Conservation (phyloP, 352 stramenopile species). For the Globisporangium abappressorium region DNA sequence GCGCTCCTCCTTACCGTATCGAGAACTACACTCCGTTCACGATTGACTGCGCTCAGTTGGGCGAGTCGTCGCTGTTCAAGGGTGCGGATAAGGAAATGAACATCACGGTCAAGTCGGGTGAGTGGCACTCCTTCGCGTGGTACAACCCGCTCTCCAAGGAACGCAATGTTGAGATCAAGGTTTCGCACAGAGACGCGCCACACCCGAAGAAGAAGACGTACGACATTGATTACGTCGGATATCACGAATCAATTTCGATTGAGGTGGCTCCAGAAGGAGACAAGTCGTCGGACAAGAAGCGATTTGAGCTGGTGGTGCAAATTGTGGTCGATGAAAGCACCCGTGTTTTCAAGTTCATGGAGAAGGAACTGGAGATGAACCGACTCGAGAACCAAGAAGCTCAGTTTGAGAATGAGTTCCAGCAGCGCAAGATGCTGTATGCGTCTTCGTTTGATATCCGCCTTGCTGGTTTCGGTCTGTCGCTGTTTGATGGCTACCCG, state of each 20-base stretch:
- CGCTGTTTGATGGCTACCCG: slow-evolving; percentile 68
- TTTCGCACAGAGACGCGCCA: slow-evolving; percentile 52
- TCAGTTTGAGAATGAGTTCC: slow-evolving; percentile 64
- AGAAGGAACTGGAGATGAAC: slow-evolving; percentile 76
- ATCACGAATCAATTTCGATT: slow-evolving; percentile 66
- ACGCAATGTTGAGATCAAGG: slow-evolving; percentile 65
- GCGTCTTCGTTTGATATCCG: slow-evolving; percentile 81
- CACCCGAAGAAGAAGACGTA: slow-evolving; percentile 70
- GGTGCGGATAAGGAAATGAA: slow-evolving; percentile 46
- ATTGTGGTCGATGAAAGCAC: slow-evolving; percentile 78
- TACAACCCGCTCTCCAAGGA: slow-evolving; percentile 83
- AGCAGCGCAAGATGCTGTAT: slow-evolving; percentile 77
- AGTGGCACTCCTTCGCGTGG: slow-evolving; percentile 83
- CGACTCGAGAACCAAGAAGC: slow-evolving; percentile 64
- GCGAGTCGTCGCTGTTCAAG: slow-evolving; percentile 67
- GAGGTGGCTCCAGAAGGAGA: slow-evolving; percentile 41
- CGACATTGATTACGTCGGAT: slow-evolving; percentile 82
- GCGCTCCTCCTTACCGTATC: slow-evolving; percentile 76
- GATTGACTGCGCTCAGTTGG: slow-evolving; percentile 71
- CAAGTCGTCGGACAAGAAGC: slow-evolving; percentile 14
- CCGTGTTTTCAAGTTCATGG: slow-evolving; percentile 75
- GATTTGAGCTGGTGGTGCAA: slow-evolving; percentile 68
- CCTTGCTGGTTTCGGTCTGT: slow-evolving; percentile 73
- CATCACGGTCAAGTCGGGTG: slow-evolving; percentile 54
- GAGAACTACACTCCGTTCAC: slow-evolving; percentile 87